These are phyloP conservation scores for Suhomyces sp. DNA, from an alignment of 805 yeast species.

Conservation along the genomic window DNA sequence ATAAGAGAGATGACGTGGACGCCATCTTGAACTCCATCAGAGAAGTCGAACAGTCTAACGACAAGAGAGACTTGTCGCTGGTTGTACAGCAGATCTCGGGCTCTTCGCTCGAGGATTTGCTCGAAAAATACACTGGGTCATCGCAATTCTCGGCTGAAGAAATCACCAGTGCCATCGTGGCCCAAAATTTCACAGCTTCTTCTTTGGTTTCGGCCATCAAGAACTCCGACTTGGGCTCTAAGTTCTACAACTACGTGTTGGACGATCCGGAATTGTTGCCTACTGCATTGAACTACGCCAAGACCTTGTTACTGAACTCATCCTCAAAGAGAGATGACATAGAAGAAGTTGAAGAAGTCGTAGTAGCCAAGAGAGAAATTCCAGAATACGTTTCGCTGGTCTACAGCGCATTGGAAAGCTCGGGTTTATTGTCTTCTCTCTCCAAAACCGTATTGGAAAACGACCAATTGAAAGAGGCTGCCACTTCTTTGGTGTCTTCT, in stretches of 20 bases:
- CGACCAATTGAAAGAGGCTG: slow-evolving; percentile 17
- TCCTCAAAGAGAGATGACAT: slow-evolving; percentile 11
- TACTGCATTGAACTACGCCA: slow-evolving; percentile 15
- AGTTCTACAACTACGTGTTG: slow-evolving; percentile 16
- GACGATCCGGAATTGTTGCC: slow-evolving; percentile 14
- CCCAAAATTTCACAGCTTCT: slow-evolving; percentile 15
- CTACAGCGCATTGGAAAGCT: slow-evolving; percentile 19
- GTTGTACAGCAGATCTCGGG: slow-evolving; percentile 15
- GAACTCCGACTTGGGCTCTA: slow-evolving; percentile 13
- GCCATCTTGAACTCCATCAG: not conserved
- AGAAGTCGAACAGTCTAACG: not conserved
- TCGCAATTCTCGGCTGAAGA: slow-evolving; percentile 15
- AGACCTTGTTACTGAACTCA: slow-evolving; percentile 7
- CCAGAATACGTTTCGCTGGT: slow-evolving; percentile 14
- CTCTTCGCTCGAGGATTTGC: slow-evolving; percentile 14
- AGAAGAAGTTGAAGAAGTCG: not conserved
- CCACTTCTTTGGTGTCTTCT: slow-evolving; percentile 17
- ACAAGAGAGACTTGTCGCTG: slow-evolving; percentile 5
- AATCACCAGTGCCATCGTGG: slow-evolving; percentile 12
- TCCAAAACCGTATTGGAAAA: slow-evolving; percentile 23
- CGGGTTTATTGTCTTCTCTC: slow-evolving; percentile 21
- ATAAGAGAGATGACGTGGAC: slow-evolving; percentile 4
- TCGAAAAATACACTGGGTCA: slow-evolving; percentile 14
- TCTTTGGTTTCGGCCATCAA: slow-evolving; percentile 12
- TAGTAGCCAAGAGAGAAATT: slow-evolving; percentile 11